phyloP scores from a whole-genome alignment of 2,329 filamentous ascomycete genomes.

The Paraphoma sp. region DNA sequence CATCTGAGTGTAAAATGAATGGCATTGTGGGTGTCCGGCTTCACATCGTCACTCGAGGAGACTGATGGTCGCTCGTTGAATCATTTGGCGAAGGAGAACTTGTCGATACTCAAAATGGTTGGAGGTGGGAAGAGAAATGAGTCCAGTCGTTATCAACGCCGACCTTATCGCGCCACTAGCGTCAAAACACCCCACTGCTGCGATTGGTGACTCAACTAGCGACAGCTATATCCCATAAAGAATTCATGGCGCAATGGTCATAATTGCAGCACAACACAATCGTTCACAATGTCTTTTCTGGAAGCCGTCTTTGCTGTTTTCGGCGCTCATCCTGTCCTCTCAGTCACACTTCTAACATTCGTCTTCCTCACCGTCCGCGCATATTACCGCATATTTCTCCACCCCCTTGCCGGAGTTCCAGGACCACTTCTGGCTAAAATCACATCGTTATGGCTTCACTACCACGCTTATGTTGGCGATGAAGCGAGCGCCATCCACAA shows the following conservation, averaged over 20 bases:
- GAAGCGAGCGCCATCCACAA: constrained; percentile 28
- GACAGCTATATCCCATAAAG: constrained; percentile 5
- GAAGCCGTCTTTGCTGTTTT: constrained; percentile 3
- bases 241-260: background rate
- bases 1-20: too few relatives aligned
- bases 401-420: constrained; percentile 30
- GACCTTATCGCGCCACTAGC: background rate
- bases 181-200: background rate
- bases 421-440: constrained; percentile 30
- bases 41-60: too few relatives aligned
- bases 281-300: constrained; percentile 10
- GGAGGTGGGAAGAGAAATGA: too few relatives aligned
- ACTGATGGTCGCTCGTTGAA: too few relatives aligned
- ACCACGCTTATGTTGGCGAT: constrained; percentile 37
- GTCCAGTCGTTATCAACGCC: too few relatives aligned
- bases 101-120: too few relatives aligned
- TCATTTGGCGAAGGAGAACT: too few relatives aligned
- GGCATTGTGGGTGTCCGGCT: too few relatives aligned
- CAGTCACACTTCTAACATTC: constrained; percentile 4
- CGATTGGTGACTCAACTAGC: constrained; percentile 17
- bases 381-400: constrained; percentile 30
- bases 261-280: background rate
- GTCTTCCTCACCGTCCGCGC: constrained; percentile 17
- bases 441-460: constrained; percentile 35
- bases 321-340: constrained; percentile 6